Base-by-base conservation (phyloP, 1,284 basidiomycete genomes). In the Ustilago hordei region DNA sequence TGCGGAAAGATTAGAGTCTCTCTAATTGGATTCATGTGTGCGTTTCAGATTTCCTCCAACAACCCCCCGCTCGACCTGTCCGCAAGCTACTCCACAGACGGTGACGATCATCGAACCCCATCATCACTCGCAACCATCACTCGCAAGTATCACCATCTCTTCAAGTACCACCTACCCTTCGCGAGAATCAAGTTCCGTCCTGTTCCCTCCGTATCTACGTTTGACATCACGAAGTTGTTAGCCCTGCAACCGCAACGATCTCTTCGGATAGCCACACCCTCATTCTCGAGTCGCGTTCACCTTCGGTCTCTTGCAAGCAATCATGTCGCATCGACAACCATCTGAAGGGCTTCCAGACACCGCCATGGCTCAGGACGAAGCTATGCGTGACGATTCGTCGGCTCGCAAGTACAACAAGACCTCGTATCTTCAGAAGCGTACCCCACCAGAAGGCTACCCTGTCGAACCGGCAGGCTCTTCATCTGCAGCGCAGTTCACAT, bases 391-490 rank as follows among this genome's bases (percentile, higher is more conserved):
- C 58, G 76, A 78, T 48, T 75, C 71, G 4, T 78, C 76, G 17
- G 76, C 76, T 5, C 71, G 76, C 58, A 75, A 75, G 19, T 78
- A 78, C 66, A 75, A 75, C 62, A 78, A 78, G 60, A 78, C 76
- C 8, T 75, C 76, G 41, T 63, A 75, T 50, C 64, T 75, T 19
- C 67, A 64, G 11, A 66, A 74, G 38, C 75, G 70, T 2, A 23
- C 38, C 2, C 19, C 58, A 11, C 55, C 58, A 9, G 55, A 48
- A 43, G 52, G 60, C 41, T 53, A 60, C 17, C 7, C 35, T 11
- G 32, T 13, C n/a, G 64, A 64, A 19, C 19, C 58, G 9, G 39
- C 57, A 8, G 36, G 39, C 36, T 58, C 68, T 2, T 62, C 67
- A 23, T 63, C 63, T 0, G 41, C 53, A 31, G 36, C 64, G 2